Conservation (phyloP, 1,284 basidiomycete species). For the Vanrija humicola region DNA sequence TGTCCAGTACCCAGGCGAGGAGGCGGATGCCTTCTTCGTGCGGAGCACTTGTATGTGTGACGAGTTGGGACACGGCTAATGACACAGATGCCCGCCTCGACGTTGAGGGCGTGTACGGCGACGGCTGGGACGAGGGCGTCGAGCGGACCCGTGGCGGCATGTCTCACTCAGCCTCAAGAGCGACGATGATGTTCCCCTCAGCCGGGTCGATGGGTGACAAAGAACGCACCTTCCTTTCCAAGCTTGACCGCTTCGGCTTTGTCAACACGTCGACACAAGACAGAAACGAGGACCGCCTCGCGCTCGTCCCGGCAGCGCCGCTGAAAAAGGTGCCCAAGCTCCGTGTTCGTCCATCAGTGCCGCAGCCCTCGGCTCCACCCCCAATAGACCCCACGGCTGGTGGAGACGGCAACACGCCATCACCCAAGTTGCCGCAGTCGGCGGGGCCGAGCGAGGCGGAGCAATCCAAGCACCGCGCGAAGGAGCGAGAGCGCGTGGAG, state of each 20-base stretch:
- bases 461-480: conserved; percentile 33
- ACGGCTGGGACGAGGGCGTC: conserved; percentile 84
- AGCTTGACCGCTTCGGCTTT: conserved; percentile 77
- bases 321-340: conserved; percentile 61
- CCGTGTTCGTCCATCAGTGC: conserved; percentile 18
- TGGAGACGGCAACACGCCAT: conserved; percentile 14
- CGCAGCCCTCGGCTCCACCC: background rate
- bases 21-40: conserved; percentile 78
- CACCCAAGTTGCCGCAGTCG: conserved; percentile 23
- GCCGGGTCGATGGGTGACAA: conserved; percentile 42
- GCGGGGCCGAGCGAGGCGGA: conserved; percentile 37
- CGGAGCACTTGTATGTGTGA: conserved; percentile 62
- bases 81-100: conserved; percentile 69
- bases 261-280: conserved; percentile 60
- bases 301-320: conserved; percentile 62
- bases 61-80: background rate
- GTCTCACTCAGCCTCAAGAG: conserved; percentile 23
- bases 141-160: conserved; percentile 86
- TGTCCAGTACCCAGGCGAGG: conserved; percentile 56
- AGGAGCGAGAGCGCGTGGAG: conserved; percentile 66
- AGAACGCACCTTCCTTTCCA: conserved; percentile 65
- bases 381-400: background rate
- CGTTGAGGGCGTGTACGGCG: conserved; percentile 76
- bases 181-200: conserved; percentile 56
- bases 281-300: conserved; percentile 65